These are phyloP conservation scores for Pachysandra terminalis DNA, from an alignment of 164 flowering plant genomes.

Conservation along the genomic window DNA sequence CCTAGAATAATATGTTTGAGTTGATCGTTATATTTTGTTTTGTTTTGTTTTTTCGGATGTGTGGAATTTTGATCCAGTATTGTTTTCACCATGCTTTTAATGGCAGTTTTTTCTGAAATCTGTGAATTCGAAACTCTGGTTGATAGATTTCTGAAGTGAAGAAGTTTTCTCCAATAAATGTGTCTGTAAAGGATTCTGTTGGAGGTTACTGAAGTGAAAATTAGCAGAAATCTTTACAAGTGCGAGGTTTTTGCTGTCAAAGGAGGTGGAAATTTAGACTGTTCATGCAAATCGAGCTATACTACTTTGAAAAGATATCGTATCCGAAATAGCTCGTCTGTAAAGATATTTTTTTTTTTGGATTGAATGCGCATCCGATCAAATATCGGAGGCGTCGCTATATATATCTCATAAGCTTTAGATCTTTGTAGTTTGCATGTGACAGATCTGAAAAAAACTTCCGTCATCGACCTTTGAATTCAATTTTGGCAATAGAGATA, in stretches of 20 bases:
- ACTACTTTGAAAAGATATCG: background rate
- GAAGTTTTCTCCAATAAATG: background rate
- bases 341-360: too few relatives aligned
- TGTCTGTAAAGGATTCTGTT: background rate
- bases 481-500: too few relatives aligned
- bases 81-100: background rate
- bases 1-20: too few relatives aligned
- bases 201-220: background rate
- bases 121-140: background rate
- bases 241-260: background rate
- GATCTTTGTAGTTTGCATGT: background rate
- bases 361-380: slow-evolving; percentile 47
- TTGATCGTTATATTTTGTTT: too few relatives aligned
- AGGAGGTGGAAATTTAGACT: background rate
- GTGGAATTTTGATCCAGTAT: background rate
- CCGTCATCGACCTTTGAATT: too few relatives aligned
- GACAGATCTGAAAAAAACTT: too few relatives aligned
- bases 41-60: too few relatives aligned
- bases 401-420: slow-evolving; percentile 24
- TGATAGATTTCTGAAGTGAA: background rate
- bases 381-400: slow-evolving; percentile 28
- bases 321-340: background rate
- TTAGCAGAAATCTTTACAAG: background rate
- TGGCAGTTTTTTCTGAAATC: background rate
- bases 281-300: background rate